phyloP scores from a whole-genome alignment of 2,329 filamentous ascomycete species.

The Aspergillus neotritici region DNA sequence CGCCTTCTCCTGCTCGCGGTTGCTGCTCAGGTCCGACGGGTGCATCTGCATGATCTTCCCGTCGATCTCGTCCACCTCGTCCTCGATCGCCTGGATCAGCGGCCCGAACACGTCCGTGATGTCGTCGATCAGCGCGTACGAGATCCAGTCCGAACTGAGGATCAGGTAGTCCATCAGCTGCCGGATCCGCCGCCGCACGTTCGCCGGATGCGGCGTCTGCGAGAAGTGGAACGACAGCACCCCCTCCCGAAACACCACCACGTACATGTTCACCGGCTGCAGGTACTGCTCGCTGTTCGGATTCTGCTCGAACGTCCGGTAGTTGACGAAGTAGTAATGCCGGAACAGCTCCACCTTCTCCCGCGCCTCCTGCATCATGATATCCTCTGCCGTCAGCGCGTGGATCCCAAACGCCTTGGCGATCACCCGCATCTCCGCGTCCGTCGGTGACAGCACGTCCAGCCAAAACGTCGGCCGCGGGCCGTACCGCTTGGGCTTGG shows the following conservation, averaged over 20 bases:
- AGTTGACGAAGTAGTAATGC: conserved; percentile 98
- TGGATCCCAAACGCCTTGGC: conserved; percentile 93
- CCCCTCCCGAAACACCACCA: conserved; percentile 92
- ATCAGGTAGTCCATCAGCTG: conserved; percentile 92
- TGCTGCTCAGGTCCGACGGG: conserved; percentile 42
- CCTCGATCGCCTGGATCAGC: conserved; percentile 85
- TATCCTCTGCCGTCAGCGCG: conserved; percentile 90
- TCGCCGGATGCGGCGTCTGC: conserved; percentile 92
- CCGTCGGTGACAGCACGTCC: conserved; percentile 83
- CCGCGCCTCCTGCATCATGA: conserved; percentile 92
- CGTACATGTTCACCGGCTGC: conserved; percentile 95
- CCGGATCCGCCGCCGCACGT: conserved; percentile 86
- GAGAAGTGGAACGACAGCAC: conserved; percentile 96
- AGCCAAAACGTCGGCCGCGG: conserved; percentile 95
- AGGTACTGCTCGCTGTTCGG: conserved; percentile 81
- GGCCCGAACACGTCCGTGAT: conserved; percentile 96
- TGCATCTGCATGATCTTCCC: conserved; percentile 83
- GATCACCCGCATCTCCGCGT: conserved; percentile 91
- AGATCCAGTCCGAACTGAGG: conserved; percentile 94
- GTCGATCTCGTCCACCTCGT: conserved; percentile 96
- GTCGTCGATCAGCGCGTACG: conserved; percentile 95
- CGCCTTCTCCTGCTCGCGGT: conserved; percentile 36
- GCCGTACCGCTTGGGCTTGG: conserved; percentile 54
- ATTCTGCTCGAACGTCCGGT: conserved; percentile 95
- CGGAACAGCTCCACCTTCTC: conserved; percentile 98